Percentiles rank a stretch among this genome's conserved stretches.
Evolutionary conservation across 2,329 filamentous ascomycete species (phyloP).

Genomic region (Xylariaceae sp.): DNA sequence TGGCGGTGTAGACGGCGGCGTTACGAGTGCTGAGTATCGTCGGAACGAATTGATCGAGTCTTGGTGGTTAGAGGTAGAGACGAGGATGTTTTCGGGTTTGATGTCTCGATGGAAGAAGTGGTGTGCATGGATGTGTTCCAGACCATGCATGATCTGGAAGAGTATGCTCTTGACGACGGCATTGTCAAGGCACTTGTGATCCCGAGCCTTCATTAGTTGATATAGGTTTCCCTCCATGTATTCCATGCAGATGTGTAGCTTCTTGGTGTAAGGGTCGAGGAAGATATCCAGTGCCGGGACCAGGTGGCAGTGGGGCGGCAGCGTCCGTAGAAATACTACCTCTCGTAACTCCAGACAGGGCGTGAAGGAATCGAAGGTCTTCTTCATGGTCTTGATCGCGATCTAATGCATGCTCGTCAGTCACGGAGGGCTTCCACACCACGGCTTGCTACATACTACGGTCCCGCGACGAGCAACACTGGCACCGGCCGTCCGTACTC

Average conservation of each 20-base stretch:
- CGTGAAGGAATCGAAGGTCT: slow-evolving; percentile 88
- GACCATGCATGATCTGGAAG: slow-evolving; percentile 90
- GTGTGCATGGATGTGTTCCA: slow-evolving; percentile 96
- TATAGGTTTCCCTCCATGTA: slow-evolving; percentile 99
- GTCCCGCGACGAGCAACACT: slow-evolving; percentile 85
- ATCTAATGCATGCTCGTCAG: slow-evolving; percentile 53
- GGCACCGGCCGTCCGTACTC: slow-evolving; percentile 85
- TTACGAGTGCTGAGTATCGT: slow-evolving; percentile 87
- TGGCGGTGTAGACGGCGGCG: slow-evolving; percentile 88
- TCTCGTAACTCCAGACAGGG: slow-evolving; percentile 91
- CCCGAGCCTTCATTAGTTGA: slow-evolving; percentile 96
- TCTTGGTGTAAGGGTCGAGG: slow-evolving; percentile 90
- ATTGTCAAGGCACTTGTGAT: slow-evolving; percentile 89
- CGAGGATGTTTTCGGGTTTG: slow-evolving; percentile 97
- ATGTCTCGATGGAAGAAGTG: slow-evolving; percentile 98
- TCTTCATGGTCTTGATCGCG: slow-evolving; percentile 99
- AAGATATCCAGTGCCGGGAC: slow-evolving; percentile 99
- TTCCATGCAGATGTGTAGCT: slow-evolving; percentile 97
- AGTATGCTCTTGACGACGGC: slow-evolving; percentile 95
- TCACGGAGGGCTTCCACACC: background rate
- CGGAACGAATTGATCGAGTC: slow-evolving; percentile 82
- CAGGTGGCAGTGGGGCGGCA: slow-evolving; percentile 83
- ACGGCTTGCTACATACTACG: slow-evolving; percentile 59
- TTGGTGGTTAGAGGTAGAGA: slow-evolving; percentile 80
- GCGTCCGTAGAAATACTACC: slow-evolving; percentile 88